Percentiles rank a stretch among this genome's conserved stretches.
phyloP scores from a whole-genome alignment of 257 asterid species.

The Penstemon newberryi region DNA sequence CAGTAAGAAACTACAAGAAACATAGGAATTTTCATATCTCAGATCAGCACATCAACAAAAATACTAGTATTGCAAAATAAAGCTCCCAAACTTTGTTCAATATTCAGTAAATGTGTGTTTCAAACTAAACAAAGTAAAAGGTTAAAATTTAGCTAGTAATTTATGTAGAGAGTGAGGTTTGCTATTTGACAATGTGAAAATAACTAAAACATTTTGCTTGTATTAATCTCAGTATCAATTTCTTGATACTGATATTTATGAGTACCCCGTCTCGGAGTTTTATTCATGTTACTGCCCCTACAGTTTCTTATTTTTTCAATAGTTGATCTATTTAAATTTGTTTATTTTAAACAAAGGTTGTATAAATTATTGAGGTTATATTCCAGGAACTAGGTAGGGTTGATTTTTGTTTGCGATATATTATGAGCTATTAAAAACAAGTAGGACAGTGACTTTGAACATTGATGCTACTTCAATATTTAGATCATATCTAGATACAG shows the following conservation, averaged over 20 bases:
- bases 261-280: background rate
- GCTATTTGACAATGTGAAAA: background rate
- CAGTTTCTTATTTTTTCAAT: background rate
- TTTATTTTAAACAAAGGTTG: background rate
- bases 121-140: background rate
- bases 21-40: background rate
- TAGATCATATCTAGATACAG: background rate
- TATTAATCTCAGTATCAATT: background rate
- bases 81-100: background rate
- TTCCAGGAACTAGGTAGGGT: background rate
- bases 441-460: background rate
- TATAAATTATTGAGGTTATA: background rate
- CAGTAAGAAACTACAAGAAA: background rate
- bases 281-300: background rate
- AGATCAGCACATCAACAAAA: background rate
- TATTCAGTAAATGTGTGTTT: background rate
- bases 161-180: background rate
- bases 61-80: background rate
- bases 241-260: background rate
- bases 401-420: background rate
- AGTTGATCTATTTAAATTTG: background rate
- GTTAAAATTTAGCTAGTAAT: background rate
- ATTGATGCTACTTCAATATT: background rate
- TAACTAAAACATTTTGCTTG: slow-evolving; percentile 9
- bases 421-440: slow-evolving; percentile 8